Evolutionary conservation across 2,329 filamentous ascomycete species (phyloP), one percentile per base, ranked within the genome.

Genomic region (Aspergillus sp.): DNA sequence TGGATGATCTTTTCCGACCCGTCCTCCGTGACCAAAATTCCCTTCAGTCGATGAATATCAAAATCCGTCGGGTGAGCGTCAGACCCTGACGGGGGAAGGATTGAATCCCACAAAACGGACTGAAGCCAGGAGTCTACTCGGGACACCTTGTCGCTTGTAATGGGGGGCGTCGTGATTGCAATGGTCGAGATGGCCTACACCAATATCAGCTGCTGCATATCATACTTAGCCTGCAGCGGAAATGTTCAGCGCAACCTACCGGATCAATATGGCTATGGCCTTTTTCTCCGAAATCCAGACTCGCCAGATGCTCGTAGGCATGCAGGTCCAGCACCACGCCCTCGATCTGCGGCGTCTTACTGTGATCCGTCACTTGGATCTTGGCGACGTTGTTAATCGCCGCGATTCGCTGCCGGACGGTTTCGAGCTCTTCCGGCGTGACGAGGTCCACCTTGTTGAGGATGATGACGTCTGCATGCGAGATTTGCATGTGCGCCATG

Each of bases 391-490:
- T 88, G 68, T 99, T 99, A 70, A 99, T 97, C 4, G 90, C 88
- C 50, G 81, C 77, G 49, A 97, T 86, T 43, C 94, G 83, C 14
- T 82, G 78, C 57, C 80, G 81, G 6, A 97, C 89, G 0, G 68
- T 72, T n/a, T 83, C 73, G 1, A 97, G 80, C 63, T 96, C 85
- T 5, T 81, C 75, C 1, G 81, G 69, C 5, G 81, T 83, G 3
- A 97, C 91, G 3, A 97, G 78, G 67, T 99, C 94, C 3, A 87
- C 81, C 71, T 99, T 99, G 76, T 99, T 99, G 62, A 99, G 84
- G 36, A 99, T 84, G 42, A 99, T 83, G 7, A 97, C 91, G 72
- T 99, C 94, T 5, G 94, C 94, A 65, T 99, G 93, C 1, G 91
- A 97, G 55, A 99, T 96, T 66, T 99, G 94, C 45, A 97, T 81